Evolutionary conservation across 495 filamentous ascomycete species (phyloP).

Genomic region (Neurospora sp.): DNA sequence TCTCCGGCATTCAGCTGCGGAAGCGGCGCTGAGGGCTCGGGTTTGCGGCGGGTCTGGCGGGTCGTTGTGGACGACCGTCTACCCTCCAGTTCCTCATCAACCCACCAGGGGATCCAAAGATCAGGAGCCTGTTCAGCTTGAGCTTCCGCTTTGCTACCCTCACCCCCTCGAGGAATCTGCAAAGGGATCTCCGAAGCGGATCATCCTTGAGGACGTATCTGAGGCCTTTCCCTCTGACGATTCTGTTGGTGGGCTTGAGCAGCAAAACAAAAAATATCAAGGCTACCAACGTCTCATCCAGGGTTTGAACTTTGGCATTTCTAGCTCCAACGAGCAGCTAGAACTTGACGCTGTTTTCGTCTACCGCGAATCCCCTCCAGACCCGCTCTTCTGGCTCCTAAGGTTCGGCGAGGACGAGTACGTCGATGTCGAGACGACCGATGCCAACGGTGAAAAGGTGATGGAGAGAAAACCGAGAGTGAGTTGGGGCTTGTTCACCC

Average conservation of each 20-base stretch:
- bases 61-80: constrained; percentile 16
- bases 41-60: constrained; percentile 2
- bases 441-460: not conserved
- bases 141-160: not conserved
- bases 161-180: not conserved
- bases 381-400: not conserved
- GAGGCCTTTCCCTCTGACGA: not conserved
- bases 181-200: constrained; percentile 6
- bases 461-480: not conserved
- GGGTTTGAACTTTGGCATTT: not conserved
- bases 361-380: not conserved
- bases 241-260: not conserved
- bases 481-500: not conserved
- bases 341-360: not conserved
- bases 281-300: not conserved
- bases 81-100: not conserved
- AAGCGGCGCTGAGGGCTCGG: not conserved
- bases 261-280: not conserved
- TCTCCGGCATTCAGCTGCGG: not conserved
- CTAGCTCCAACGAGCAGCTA: not conserved
- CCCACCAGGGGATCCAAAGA: not conserved
- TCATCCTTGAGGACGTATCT: constrained; percentile 15
- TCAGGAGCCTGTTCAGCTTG: not conserved
- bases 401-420: not conserved
- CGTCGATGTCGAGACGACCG: not conserved